These are phyloP conservation scores for Fraxinus nigra DNA, from an alignment of 305 asterid genomes.

Conservation along the genomic window DNA sequence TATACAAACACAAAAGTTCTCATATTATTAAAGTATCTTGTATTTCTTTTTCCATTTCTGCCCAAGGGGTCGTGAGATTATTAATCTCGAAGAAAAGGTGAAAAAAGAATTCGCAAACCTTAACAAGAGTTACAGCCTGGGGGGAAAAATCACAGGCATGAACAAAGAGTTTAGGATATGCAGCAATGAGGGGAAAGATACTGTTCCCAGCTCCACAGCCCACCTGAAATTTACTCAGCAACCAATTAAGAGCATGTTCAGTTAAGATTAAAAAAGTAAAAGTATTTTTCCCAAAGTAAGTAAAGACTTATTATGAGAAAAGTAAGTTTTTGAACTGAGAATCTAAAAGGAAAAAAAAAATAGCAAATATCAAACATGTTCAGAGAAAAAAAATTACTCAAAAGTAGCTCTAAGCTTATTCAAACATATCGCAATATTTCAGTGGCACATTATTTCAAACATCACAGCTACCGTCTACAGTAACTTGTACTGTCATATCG, in stretches of 20 bases:
- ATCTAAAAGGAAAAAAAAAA: not conserved
- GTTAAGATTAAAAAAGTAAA: not conserved
- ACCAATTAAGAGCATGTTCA: not conserved
- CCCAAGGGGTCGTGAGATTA: not conserved
- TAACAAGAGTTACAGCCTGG: slow-evolving; percentile 59
- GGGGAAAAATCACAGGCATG: slow-evolving; percentile 82
- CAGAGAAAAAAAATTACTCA: not conserved
- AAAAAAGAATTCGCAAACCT: slow-evolving; percentile 43
- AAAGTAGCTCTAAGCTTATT: not conserved
- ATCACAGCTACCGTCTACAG: not conserved
- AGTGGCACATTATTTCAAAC: not conserved
- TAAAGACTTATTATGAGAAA: not conserved
- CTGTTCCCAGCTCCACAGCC: slow-evolving; percentile 92
- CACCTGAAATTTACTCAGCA: slow-evolving; percentile 33
- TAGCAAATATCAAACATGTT: not conserved
- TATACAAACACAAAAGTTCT: slow-evolving; percentile 1
- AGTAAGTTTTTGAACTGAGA: not conserved
- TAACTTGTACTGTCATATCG: not conserved
- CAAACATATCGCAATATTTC: not conserved
- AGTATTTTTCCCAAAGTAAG: not conserved
- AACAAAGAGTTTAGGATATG: slow-evolving; percentile 62
- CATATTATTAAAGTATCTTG: slow-evolving; percentile 3
- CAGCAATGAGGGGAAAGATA: slow-evolving; percentile 63
- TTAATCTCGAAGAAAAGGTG: not conserved
- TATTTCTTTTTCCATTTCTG: not conserved